Evolutionary conservation across 768 basidiomycete genomes (phyloP).

Genomic region (Galerina marginata): DNA sequence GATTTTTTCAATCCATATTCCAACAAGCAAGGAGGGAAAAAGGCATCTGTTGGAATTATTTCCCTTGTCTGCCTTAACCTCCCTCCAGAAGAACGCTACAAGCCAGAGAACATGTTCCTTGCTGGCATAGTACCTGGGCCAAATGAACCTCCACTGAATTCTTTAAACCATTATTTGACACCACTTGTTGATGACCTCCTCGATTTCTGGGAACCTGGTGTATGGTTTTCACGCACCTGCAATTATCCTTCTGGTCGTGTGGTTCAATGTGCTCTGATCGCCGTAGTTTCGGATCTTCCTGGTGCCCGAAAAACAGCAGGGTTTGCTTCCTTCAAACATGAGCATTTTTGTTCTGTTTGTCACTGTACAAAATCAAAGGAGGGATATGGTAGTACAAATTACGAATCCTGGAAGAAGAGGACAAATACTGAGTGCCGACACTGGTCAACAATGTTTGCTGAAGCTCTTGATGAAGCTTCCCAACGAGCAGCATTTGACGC

Average conservation of each 20-base stretch:
- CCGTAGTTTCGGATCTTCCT: constrained; percentile 39
- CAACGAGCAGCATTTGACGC: constrained; percentile 2
- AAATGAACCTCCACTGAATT: constrained; percentile 28
- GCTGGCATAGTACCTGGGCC: constrained; percentile 29
- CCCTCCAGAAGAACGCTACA: constrained; percentile 30
- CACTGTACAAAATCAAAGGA: background rate
- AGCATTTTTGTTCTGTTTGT: constrained; percentile 18
- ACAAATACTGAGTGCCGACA: background rate
- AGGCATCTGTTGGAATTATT: constrained; percentile 25
- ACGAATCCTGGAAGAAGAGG: constrained; percentile 3
- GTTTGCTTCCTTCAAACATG: constrained; percentile 15
- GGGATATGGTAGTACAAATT: constrained; percentile 5
- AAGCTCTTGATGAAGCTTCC: constrained; percentile 9
- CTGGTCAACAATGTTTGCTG: background rate
- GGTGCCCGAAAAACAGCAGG: constrained; percentile 35
- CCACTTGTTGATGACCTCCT: constrained; percentile 42
- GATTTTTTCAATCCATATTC: constrained; percentile 39
- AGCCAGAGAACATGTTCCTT: constrained; percentile 40
- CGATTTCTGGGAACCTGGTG: constrained; percentile 32
- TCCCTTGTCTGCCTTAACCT: constrained; percentile 38
- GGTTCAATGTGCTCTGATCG: constrained; percentile 31
- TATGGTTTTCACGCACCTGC: constrained; percentile 24
- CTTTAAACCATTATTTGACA: constrained; percentile 41
- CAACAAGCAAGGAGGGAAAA: constrained; percentile 31
- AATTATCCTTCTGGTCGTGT: constrained; percentile 25